Conservation (phyloP, 352 stramenopile species). For the Pythium coloratum region DNA sequence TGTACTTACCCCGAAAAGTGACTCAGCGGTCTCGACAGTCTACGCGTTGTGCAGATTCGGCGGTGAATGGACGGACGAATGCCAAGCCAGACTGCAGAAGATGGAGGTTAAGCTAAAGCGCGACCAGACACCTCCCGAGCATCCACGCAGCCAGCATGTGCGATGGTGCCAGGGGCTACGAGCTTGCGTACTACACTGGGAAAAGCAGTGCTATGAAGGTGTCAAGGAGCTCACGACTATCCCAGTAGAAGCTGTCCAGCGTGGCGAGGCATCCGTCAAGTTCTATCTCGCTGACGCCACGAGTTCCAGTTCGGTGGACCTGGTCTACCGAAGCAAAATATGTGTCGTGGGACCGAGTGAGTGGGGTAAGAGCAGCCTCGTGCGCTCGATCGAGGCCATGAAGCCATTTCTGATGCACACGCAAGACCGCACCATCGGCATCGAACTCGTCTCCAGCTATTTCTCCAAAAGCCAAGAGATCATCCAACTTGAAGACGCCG, state of each 20-base stretch:
- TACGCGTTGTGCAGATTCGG: neutral
- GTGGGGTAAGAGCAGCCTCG: conserved; percentile 33
- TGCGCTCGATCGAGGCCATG: conserved; percentile 27
- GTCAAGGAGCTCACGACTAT: neutral
- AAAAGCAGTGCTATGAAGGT: neutral
- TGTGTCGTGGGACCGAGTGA: conserved; percentile 30
- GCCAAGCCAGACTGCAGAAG: neutral
- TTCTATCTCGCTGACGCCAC: conserved; percentile 8
- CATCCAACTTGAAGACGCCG: neutral
- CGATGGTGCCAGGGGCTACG: neutral
- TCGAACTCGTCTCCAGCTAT: conserved; percentile 27
- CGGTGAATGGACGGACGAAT: neutral
- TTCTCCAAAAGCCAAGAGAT: conserved; percentile 3
- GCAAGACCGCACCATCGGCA: conserved; percentile 28
- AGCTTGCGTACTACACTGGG: neutral
- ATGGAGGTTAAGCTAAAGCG: neutral
- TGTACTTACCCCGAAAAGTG: neutral
- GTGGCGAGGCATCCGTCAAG: conserved; percentile 6
- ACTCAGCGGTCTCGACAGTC: neutral
- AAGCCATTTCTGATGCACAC: conserved; percentile 3
- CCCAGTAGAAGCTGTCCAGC: conserved; percentile 17
- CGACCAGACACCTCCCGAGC: neutral
- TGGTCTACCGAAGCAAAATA: conserved; percentile 22
- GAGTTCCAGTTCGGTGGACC: neutral
- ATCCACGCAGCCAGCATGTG: neutral